These are phyloP conservation scores for Calocybe cyanea DNA, from an alignment of 768 basidiomycete genomes.

Conservation along the genomic window DNA sequence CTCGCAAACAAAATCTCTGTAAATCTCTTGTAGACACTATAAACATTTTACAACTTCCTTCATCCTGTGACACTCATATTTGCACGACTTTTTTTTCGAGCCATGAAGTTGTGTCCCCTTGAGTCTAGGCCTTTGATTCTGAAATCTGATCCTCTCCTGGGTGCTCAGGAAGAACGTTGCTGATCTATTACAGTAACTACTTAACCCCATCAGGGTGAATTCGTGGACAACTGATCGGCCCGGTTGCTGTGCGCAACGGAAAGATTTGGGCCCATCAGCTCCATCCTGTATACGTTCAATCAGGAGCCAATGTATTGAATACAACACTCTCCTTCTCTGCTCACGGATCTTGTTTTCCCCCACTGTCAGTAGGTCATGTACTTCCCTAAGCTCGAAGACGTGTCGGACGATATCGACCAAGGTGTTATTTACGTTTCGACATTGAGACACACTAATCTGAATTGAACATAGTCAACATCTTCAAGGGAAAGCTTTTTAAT, in stretches of 20 bases:
- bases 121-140: too few relatives aligned
- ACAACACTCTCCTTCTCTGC: neutral
- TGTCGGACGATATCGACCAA: constrained; percentile 13
- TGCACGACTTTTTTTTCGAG: too few relatives aligned
- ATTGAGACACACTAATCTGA: neutral
- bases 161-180: too few relatives aligned
- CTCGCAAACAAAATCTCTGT: too few relatives aligned
- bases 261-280: neutral
- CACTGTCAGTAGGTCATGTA: neutral
- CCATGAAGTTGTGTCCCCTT: too few relatives aligned
- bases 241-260: neutral
- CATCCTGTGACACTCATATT: too few relatives aligned
- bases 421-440: neutral
- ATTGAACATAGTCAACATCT: constrained; percentile 35
- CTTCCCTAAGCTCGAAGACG: constrained; percentile 1
- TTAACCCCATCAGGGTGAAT: too few relatives aligned
- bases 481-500: constrained; percentile 48
- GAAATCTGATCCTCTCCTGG: too few relatives aligned
- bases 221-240: too few relatives aligned
- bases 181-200: too few relatives aligned
- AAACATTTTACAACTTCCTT: too few relatives aligned
- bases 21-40: too few relatives aligned
- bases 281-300: neutral
- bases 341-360: neutral
- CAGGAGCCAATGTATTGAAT: neutral